phyloP scores from a whole-genome alignment of 2,329 filamentous ascomycete species.

The Fusarium proliferatum region DNA sequence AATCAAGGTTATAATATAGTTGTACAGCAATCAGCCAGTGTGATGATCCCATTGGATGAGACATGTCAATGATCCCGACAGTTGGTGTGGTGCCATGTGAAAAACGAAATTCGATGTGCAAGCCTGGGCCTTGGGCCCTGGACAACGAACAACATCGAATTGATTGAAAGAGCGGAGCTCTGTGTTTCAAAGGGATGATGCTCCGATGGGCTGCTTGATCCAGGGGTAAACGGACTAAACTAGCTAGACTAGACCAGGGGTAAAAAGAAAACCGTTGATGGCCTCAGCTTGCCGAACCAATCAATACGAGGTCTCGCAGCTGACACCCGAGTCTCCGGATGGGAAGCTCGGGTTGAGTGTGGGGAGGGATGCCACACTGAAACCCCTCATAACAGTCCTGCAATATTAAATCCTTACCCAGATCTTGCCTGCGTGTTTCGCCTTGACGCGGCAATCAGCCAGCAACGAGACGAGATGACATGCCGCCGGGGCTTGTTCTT shows the following conservation, averaged over 20 bases:
- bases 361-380: slow-evolving; percentile 36
- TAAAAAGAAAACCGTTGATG: slow-evolving; percentile 25
- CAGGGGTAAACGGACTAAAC: slow-evolving; percentile 12
- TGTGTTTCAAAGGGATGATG: slow-evolving; percentile 30
- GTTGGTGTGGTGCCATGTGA: slow-evolving; percentile 20
- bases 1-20: slow-evolving; percentile 38
- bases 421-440: slow-evolving; percentile 29
- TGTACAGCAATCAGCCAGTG: slow-evolving; percentile 8
- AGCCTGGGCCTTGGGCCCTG: slow-evolving; percentile 1
- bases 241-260: slow-evolving; percentile 24
- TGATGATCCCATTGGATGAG: slow-evolving; percentile 12
- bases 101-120: slow-evolving; percentile 9
- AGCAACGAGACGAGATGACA: slow-evolving; percentile 37
- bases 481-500: slow-evolving; percentile 4
- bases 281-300: slow-evolving; percentile 23
- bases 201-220: slow-evolving; percentile 14
- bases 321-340: slow-evolving; percentile 22
- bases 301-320: neutral
- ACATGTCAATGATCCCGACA: slow-evolving; percentile 9
- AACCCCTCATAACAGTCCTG: slow-evolving; percentile 26
- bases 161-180: slow-evolving; percentile 25
- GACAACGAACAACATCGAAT: slow-evolving; percentile 20
- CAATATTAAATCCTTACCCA: slow-evolving; percentile 17
- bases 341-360: slow-evolving; percentile 10
- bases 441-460: slow-evolving; percentile 7